A percentile compares a stretch with the other conserved stretches of the same genome.
Evolutionary conservation across 164 flowering plant species (phyloP).

Genomic region (Chimonanthus praecox): DNA sequence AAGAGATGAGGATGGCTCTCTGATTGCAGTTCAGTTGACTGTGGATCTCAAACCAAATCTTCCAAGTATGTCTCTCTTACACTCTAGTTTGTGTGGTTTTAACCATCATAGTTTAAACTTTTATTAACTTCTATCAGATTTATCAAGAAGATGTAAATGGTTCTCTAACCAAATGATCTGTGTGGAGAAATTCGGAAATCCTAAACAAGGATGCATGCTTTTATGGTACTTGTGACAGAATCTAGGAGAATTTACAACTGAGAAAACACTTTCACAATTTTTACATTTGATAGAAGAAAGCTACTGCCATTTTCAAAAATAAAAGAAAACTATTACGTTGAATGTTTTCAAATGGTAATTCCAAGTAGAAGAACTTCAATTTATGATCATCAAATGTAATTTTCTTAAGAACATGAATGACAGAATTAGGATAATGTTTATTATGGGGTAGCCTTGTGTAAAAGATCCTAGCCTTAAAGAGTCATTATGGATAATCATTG

Average conservation of each 20-base stretch:
- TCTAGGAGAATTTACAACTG: neutral
- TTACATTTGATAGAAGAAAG: neutral
- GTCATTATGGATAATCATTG: neutral
- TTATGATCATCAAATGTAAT: no score
- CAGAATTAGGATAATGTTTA: no score
- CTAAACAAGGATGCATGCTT: neutral
- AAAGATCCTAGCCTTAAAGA: neutral
- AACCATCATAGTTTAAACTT: neutral
- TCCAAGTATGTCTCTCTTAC: conserved; percentile 49
- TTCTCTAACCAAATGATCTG: neutral
- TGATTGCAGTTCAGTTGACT: conserved; percentile 86
- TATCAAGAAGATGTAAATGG: neutral
- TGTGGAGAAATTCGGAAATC: neutral
- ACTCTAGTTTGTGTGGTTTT: neutral
- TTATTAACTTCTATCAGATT: neutral
- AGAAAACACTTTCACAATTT: neutral
- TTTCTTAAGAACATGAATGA: no score
- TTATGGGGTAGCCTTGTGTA: no score
- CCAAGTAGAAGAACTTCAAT: neutral
- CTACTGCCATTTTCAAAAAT: neutral
- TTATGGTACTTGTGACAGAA: neutral
- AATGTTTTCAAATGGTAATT: neutral
- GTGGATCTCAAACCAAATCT: conserved; percentile 97
- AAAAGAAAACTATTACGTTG: neutral
- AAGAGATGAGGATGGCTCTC: conserved; percentile 57